Percentiles rank a stretch among this genome's conserved stretches.
Conservation (phyloP, 176 grass and related monocot genomes). For the Carex cristatella region DNA sequence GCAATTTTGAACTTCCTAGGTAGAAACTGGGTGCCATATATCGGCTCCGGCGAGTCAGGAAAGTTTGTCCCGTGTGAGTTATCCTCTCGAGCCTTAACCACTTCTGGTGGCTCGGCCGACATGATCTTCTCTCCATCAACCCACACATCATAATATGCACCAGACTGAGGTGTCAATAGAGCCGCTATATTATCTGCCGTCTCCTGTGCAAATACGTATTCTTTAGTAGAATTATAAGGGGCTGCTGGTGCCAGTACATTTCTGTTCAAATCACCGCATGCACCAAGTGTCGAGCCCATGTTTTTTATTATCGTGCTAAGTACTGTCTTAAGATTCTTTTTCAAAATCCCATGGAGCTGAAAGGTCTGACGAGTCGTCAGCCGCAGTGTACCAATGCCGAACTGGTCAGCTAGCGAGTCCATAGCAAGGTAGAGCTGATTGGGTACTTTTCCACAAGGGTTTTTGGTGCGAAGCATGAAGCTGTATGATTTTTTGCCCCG, state of each 20-base stretch:
- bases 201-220: constrained; percentile 69
- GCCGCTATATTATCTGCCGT: constrained; percentile 84
- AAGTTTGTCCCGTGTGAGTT: constrained; percentile 88
- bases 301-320: constrained; percentile 82
- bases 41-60: constrained; percentile 83
- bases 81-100: constrained; percentile 76
- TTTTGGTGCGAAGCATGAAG: constrained; percentile 97
- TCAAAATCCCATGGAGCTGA: constrained; percentile 87
- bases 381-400: constrained; percentile 86
- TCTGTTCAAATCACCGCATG: constrained; percentile 95
- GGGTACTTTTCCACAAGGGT: constrained; percentile 83
- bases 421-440: constrained; percentile 87
- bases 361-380: constrained; percentile 94
- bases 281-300: constrained; percentile 90
- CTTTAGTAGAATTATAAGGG: constrained; percentile 56
- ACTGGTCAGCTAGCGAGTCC: constrained; percentile 86
- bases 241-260: constrained; percentile 96
- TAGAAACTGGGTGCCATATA: constrained; percentile 91
- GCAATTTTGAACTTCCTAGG: constrained; percentile 97
- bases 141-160: constrained; percentile 98
- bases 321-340: constrained; percentile 94
- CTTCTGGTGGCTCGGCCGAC: constrained; percentile 84
- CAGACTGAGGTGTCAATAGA: constrained; percentile 83
- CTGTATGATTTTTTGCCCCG: constrained; percentile 82
- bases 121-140: constrained; percentile 98